phyloP scores from a whole-genome alignment of 306 rosid species.

The Vicia sativa region DNA sequence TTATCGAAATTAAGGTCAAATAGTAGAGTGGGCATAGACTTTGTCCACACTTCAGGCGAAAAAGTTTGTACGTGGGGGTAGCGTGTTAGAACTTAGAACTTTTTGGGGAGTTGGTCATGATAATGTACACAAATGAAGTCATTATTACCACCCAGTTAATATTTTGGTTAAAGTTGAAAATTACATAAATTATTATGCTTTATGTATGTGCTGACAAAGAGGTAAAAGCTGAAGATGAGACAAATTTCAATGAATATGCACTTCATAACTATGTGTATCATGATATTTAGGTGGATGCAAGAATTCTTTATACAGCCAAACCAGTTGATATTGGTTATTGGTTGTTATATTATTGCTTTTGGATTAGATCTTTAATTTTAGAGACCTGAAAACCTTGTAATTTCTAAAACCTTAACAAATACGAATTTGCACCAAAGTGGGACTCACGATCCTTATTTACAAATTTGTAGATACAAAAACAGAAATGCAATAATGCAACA shows the following conservation, averaged over 20 bases:
- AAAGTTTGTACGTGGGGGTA: not conserved
- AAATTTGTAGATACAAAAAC: not conserved
- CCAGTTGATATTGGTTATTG: not conserved
- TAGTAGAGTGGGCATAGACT: not conserved
- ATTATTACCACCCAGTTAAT: not conserved
- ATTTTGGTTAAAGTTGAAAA: not conserved
- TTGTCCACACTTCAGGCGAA: conserved; percentile 2
- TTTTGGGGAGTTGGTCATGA: not conserved
- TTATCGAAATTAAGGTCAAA: not conserved
- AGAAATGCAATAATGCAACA: conserved; percentile 13
- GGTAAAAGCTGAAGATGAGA: not conserved
- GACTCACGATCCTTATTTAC: not conserved
- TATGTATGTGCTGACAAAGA: not conserved
- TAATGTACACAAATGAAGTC: not conserved
- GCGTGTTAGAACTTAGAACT: not conserved
- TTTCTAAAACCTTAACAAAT: not conserved
- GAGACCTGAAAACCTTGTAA: not conserved
- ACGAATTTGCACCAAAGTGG: not conserved
- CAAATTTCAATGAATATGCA: not conserved
- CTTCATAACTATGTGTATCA: not conserved
- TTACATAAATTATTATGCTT: no score
- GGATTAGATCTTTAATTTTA: not conserved
- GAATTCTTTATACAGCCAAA: not conserved
- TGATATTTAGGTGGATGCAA: not conserved
- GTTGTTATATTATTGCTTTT: not conserved